Conservation (phyloP, 257 asterid genomes). For the Salvia rosmarinus region DNA sequence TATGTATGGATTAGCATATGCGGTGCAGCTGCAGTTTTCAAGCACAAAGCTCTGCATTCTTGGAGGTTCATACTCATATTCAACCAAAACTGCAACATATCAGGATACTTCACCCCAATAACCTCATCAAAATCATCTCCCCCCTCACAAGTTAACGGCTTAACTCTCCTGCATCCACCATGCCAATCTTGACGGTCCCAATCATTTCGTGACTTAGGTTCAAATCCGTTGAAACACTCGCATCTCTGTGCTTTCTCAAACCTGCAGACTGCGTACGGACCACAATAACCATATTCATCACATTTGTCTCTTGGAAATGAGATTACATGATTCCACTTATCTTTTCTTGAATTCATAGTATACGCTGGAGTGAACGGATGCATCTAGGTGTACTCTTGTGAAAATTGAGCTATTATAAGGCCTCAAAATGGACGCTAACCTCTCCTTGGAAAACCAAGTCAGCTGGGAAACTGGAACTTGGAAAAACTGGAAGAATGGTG, state of each 20-base stretch:
- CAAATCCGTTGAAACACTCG: slow-evolving; percentile 30
- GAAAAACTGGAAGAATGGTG: too few relatives aligned
- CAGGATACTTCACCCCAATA: slow-evolving; percentile 26
- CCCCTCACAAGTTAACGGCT: not conserved
- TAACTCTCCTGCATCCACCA: not conserved
- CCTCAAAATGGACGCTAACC: too few relatives aligned
- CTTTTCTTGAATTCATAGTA: too few relatives aligned
- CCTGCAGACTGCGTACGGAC: too few relatives aligned
- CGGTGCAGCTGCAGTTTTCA: slow-evolving; percentile 11
- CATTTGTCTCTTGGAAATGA: too few relatives aligned
- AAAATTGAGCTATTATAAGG: too few relatives aligned
- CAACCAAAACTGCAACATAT: slow-evolving; percentile 22
- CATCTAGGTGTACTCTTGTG: too few relatives aligned
- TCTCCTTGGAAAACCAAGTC: too few relatives aligned
- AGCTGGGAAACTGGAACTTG: too few relatives aligned
- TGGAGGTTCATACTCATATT: slow-evolving; percentile 31
- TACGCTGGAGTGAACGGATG: too few relatives aligned
- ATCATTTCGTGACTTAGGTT: not conserved
- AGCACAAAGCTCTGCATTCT: slow-evolving; percentile 18
- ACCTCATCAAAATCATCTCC: slow-evolving; percentile 22
- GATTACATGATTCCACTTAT: too few relatives aligned
- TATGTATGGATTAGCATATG: slow-evolving; percentile 34
- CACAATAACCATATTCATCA: too few relatives aligned
- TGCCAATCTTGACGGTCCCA: slow-evolving; percentile 32
- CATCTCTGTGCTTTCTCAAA: not conserved